Percentiles rank a stretch among this genome's conserved stretches.
Conservation (phyloP, 257 asterid genomes). For the Nemophila menziesii region DNA sequence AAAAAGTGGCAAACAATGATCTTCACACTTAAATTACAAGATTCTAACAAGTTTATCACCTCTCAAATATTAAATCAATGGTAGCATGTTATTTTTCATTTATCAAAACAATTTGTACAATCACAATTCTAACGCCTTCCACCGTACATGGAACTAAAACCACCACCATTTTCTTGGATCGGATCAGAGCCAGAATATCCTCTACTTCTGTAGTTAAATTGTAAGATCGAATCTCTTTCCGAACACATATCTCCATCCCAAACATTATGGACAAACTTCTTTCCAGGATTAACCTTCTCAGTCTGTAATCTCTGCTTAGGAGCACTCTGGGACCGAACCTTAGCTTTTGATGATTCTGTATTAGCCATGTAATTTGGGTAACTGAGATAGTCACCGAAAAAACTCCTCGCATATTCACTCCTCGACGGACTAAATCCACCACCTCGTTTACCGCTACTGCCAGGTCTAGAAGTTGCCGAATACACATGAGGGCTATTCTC, state of each 20-base stretch:
- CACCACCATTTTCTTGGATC: conserved; percentile 10
- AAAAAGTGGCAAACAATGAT: conserved; percentile 13
- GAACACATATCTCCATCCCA: conserved; percentile 55
- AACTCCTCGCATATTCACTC: conserved; percentile 61
- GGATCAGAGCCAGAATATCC: conserved; percentile 17
- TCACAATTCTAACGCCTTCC: conserved; percentile 14
- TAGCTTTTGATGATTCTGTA: conserved; percentile 73
- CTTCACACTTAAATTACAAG: conserved; percentile 14
- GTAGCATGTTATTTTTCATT: neutral
- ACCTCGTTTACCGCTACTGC: conserved; percentile 37
- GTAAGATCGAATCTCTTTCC: conserved; percentile 38
- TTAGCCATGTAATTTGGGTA: conserved; percentile 79
- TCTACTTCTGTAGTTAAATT: conserved; percentile 21
- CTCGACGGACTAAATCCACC: conserved; percentile 48
- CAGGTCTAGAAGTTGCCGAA: conserved; percentile 48
- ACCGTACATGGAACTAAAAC: conserved; percentile 16
- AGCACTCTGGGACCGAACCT: conserved; percentile 79
- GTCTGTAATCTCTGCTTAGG: conserved; percentile 74
- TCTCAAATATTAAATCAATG: neutral
- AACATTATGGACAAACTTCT: conserved; percentile 18
- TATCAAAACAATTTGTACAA: neutral
- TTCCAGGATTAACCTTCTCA: conserved; percentile 32
- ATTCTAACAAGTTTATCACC: neutral
- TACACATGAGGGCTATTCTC: conserved; percentile 53
- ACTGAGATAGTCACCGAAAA: conserved; percentile 42